Evolutionary conservation across 345 rosid genomes (phyloP).

Genomic region (Adansonia digitata): DNA sequence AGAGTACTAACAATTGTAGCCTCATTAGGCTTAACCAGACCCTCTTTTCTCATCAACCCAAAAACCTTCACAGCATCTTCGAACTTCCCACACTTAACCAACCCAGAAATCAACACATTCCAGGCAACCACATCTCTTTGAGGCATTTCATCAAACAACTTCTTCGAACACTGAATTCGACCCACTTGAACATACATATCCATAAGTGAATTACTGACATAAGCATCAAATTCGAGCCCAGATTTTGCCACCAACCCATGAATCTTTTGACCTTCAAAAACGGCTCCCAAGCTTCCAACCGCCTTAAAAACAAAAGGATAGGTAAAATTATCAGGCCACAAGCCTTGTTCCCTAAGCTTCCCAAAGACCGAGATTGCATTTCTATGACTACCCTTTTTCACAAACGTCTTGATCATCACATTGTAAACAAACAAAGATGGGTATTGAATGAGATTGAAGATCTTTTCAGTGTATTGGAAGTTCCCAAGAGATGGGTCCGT

Average conservation of each 20-base stretch:
- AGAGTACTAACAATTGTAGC: conserved; percentile 63
- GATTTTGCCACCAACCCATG: conserved; percentile 54
- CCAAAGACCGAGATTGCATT: conserved; percentile 42
- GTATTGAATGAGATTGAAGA: conserved; percentile 20
- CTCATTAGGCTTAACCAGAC: conserved; percentile 46
- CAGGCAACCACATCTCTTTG: conserved; percentile 59
- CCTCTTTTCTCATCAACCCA: conserved; percentile 38
- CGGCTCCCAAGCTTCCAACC: conserved; percentile 28
- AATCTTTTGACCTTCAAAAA: conserved; percentile 38
- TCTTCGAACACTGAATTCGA: conserved; percentile 23
- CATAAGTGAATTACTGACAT: conserved; percentile 56
- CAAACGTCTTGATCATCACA: conserved; percentile 52
- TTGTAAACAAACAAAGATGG: conserved; percentile 50
- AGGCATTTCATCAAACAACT: conserved; percentile 70
- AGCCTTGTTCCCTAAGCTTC: conserved; percentile 41
- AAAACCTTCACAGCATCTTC: conserved; percentile 46
- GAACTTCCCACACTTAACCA: conserved; percentile 45
- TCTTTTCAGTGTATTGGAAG: conserved; percentile 31
- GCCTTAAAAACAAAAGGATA: conserved; percentile 59
- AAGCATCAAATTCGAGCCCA: conserved; percentile 54
- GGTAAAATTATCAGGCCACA: conserved; percentile 72
- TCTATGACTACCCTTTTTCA: conserved; percentile 30
- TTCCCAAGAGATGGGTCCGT: conserved; percentile 29
- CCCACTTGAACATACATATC: conserved; percentile 60
- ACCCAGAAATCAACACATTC: conserved; percentile 64